phyloP scores from a whole-genome alignment of 2,329 filamentous ascomycete genomes.

The Neofusicoccum sp. region DNA sequence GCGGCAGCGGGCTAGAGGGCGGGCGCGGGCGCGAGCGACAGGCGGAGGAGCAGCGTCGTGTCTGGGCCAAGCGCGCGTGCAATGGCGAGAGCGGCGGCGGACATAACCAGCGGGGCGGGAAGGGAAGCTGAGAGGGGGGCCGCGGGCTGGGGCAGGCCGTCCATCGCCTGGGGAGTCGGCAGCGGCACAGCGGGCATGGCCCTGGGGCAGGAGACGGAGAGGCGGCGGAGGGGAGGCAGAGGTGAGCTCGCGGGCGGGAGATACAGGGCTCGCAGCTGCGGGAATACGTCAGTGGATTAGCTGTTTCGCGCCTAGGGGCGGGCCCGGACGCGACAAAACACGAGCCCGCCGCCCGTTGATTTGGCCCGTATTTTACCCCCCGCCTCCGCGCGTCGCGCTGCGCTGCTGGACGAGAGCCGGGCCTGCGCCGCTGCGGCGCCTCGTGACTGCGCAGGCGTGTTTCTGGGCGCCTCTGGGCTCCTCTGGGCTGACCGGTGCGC shows the following conservation, averaged over 20 bases:
- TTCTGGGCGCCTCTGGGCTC: no score
- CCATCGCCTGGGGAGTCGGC: background rate
- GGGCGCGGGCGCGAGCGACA: background rate
- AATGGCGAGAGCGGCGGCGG: slow-evolving; percentile 1
- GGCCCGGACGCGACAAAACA: slow-evolving; percentile 7
- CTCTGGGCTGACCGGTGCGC: no score
- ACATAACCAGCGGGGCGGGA: slow-evolving; percentile 14
- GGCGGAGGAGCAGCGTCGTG: background rate
- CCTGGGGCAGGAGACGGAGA: slow-evolving; percentile 11
- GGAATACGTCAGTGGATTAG: slow-evolving; percentile 13
- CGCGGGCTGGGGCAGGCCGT: background rate
- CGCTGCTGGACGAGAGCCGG: no score
- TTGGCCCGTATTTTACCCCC: slow-evolving; percentile 14
- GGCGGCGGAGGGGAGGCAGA: background rate
- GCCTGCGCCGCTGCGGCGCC: no score
- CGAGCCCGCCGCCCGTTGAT: slow-evolving; percentile 12
- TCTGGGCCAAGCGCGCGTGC: background rate
- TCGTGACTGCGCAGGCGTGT: no score
- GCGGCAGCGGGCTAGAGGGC: background rate
- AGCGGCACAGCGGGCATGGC: background rate
- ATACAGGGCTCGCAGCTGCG: background rate
- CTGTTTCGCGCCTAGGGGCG: slow-evolving; percentile 5
- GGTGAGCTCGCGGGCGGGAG: background rate
- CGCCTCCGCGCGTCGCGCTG: no score
- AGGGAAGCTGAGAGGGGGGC: background rate